Conservation (phyloP, 345 rosid species). For the Lepidium aucheri region DNA sequence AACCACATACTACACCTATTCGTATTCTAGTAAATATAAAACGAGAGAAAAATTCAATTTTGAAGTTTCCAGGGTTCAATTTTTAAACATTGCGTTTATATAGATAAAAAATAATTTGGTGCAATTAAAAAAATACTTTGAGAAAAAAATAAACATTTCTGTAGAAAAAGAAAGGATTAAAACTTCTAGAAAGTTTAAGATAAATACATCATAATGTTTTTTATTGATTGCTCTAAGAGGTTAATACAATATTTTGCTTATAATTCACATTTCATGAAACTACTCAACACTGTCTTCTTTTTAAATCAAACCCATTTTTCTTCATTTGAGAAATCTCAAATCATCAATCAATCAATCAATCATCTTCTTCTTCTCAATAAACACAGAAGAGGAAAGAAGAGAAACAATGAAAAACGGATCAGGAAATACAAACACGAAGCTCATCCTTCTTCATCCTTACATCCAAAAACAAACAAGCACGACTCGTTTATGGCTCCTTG, state of each 20-base stretch:
- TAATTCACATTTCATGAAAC: constrained; percentile 3
- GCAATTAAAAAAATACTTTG: too few species aligned
- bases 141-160: background rate
- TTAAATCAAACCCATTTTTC: constrained; percentile 9
- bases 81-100: background rate
- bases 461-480: constrained; percentile 68
- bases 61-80: background rate
- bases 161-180: background rate
- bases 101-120: too few species aligned
- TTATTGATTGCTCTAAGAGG: background rate
- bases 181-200: background rate
- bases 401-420: constrained; percentile 46
- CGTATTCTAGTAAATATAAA: background rate
- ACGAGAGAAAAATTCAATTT: background rate
- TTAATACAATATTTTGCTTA: constrained; percentile 4
- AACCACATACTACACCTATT: background rate
- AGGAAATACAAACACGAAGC: constrained; percentile 58
- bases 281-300: background rate
- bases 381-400: background rate
- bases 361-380: background rate
- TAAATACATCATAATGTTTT: background rate
- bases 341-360: constrained; percentile 5
- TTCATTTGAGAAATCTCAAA: background rate
- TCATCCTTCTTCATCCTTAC: constrained; percentile 84
- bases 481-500: constrained; percentile 69